A percentile compares a stretch with the other conserved stretches of the same genome.
Conservation (phyloP, 345 rosid genomes). For the Moricandia arvensis region DNA sequence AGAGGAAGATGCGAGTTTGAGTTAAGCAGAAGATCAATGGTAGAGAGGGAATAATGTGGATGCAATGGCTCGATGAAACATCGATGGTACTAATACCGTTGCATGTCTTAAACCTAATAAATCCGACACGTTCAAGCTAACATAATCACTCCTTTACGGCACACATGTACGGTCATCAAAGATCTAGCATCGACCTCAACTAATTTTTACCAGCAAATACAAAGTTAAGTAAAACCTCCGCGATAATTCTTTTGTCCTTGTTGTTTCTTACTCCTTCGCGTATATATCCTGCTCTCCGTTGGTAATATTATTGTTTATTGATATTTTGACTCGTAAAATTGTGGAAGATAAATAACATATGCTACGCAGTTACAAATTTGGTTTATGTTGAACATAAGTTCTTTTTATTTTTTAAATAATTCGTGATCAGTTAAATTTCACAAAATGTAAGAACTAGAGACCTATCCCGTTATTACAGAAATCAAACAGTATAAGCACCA, state of each 20-base stretch:
- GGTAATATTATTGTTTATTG: background rate
- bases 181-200: constrained; percentile 71
- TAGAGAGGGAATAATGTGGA: constrained; percentile 75
- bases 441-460: no score
- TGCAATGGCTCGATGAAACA: constrained; percentile 72
- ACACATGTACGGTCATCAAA: constrained; percentile 66
- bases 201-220: constrained; percentile 65
- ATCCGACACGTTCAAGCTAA: constrained; percentile 45
- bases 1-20: constrained; percentile 60
- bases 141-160: constrained; percentile 64
- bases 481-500: no score
- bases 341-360: background rate
- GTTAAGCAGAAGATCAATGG: constrained; percentile 66
- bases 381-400: no score
- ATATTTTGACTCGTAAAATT: background rate
- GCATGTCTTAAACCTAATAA: constrained; percentile 65
- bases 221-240: constrained; percentile 35
- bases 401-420: no score
- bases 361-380: background rate
- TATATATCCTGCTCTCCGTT: background rate
- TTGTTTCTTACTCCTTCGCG: background rate
- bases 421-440: no score
- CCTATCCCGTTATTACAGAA: no score
- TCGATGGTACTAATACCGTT: constrained; percentile 65
- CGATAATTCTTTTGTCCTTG: background rate